Conservation (phyloP, 768 basidiomycete species). For the Rhizopogon vinicolor region DNA sequence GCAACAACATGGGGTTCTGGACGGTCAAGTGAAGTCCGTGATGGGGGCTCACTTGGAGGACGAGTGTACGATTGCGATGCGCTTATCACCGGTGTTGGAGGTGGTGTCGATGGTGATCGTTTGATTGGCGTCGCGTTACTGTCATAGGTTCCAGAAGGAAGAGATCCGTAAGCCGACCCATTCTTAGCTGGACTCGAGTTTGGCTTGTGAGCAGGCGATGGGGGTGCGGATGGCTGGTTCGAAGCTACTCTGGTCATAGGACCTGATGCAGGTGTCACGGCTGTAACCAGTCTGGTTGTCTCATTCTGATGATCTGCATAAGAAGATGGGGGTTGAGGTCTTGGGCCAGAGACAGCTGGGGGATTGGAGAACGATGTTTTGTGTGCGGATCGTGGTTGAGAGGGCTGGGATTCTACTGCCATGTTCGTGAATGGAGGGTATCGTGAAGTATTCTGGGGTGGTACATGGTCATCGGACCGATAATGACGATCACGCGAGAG, state of each 20-base stretch:
- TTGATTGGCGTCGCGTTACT: conserved; percentile 10
- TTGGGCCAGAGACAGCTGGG: conserved; percentile 21
- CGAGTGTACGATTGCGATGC: conserved; percentile 24
- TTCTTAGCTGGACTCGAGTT: conserved; percentile 12
- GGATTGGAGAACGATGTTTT: conserved; percentile 17
- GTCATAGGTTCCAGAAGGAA: conserved; percentile 14
- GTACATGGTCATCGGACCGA: not conserved
- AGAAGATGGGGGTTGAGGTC: conserved; percentile 24
- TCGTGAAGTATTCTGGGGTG: not conserved
- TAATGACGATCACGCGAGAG: conserved; percentile 14
- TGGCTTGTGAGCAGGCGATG: conserved; percentile 13
- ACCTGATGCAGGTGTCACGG: not conserved
- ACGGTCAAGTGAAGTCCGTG: not conserved
- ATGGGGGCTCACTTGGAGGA: conserved; percentile 1
- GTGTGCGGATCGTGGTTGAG: conserved; percentile 21
- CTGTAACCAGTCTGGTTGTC: not conserved
- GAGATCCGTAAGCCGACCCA: conserved; percentile 5
- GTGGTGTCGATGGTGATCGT: conserved; percentile 14
- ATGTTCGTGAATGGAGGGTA: not conserved
- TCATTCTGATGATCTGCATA: conserved; percentile 21
- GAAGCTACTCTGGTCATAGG: conserved; percentile 2
- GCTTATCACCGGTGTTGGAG: conserved; percentile 15
- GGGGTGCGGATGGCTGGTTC: conserved; percentile 14
- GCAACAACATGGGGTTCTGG: conserved; percentile 9
- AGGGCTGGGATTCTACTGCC: conserved; percentile 7